Evolutionary conservation across 495 filamentous ascomycete species (phyloP), one percentile per base, ranked within the genome.

Genomic region (Aspergillus diversus): DNA sequence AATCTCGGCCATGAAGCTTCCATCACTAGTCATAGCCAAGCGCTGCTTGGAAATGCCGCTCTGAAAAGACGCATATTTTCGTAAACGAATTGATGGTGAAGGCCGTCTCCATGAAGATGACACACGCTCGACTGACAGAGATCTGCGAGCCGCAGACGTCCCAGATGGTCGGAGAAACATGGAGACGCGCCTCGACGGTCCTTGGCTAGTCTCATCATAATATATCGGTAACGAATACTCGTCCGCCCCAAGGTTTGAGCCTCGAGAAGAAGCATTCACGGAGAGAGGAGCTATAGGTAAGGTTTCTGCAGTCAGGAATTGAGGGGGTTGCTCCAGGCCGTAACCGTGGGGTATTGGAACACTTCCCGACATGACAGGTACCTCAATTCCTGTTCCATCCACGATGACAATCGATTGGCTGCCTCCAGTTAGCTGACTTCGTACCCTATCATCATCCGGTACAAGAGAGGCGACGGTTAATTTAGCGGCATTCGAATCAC

Each of bases 341-440:
- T 43, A 50, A 7, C n/a, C 16, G 33, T 54, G 43, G 4, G 58
- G 13, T n/a, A 61, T 66, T 31, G 49, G 63, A 27, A 75, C 53
- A 11, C 72, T 77, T 27, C 79, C 78, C 6, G 78, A 75, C 71
- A 75, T 79, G 3, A 69, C 46, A 33, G 75, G 74, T 33, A 75
- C 65, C 27, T 75, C 71, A 27, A 78, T 67, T 6, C 78, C 77
- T 33, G 78, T 80, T 51, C 77, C 79, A 72, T 97, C 90, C 15
- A 96, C 86, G 66, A 97, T 95, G 33, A 96, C 85, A 64, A 97
- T 95, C 0, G 92, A 96, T 64, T 90, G 85, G 73, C 91, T 96
- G 7, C 91, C 91, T 42, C 80, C 82, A 0, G 92, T 94, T 35
- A 96, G 79, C 33, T 81, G 87, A 66, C 87, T 90, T 47, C 78